Conservation (phyloP, 2,329 filamentous ascomycete species). For the Capronia americana region DNA sequence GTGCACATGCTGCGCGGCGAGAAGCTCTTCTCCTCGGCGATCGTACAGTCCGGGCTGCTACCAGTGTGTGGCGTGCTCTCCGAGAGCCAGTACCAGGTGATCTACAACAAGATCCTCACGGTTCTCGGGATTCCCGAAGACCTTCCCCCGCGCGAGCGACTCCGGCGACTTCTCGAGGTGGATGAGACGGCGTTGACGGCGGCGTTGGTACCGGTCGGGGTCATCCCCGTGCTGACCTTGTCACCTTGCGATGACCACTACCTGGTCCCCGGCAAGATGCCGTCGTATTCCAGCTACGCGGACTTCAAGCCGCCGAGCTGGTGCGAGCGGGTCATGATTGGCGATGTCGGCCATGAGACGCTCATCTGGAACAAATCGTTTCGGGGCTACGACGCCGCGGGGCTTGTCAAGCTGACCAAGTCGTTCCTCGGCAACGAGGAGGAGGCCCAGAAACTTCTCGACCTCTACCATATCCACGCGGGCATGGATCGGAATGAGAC, state of each 20-base stretch:
- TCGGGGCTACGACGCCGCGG: constrained; percentile 7
- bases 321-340: constrained; percentile 19
- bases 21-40: constrained; percentile 11
- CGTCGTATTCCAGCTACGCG: neutral
- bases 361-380: constrained; percentile 21
- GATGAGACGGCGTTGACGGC: constrained; percentile 4
- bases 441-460: constrained; percentile 13
- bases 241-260: constrained; percentile 10
- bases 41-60: constrained; percentile 13
- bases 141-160: constrained; percentile 8
- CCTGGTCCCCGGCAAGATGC: constrained; percentile 2
- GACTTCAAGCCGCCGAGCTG: constrained; percentile 11
- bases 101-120: constrained; percentile 13
- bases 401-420: constrained; percentile 5
- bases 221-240: constrained; percentile 16
- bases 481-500: constrained; percentile 11
- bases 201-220: constrained; percentile 4
- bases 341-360: constrained; percentile 9
- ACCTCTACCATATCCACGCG: constrained; percentile 5
- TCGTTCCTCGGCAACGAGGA: neutral
- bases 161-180: constrained; percentile 12
- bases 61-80: constrained; percentile 6
- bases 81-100: constrained; percentile 9
- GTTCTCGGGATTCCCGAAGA: constrained; percentile 5
- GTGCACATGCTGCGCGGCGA: constrained; percentile 17